Evolutionary conservation across 2,329 filamentous ascomycete genomes (phyloP).

Genomic region (Hypomyces rosellus): DNA sequence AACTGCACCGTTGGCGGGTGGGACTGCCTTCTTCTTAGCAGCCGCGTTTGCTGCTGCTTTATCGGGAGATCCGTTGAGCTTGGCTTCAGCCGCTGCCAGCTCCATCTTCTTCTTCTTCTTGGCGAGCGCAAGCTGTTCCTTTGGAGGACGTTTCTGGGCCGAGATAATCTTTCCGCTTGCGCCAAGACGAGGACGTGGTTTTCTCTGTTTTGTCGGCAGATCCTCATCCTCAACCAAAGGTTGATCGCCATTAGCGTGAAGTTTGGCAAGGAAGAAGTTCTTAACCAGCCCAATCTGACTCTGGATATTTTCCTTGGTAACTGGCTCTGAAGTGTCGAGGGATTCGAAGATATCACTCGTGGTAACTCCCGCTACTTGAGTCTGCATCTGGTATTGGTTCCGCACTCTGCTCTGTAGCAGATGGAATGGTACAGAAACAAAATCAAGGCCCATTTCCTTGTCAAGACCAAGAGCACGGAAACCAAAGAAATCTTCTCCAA

Average conservation of each 20-base stretch:
- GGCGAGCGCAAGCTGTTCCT: conserved; percentile 74
- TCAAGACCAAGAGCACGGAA: conserved; percentile 94
- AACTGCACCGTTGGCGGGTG: conserved; percentile 29
- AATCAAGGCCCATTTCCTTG: conserved; percentile 80
- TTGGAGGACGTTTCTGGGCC: conserved; percentile 73
- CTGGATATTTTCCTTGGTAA: conserved; percentile 71
- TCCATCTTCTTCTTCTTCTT: conserved; percentile 84
- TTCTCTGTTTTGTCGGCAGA: conserved; percentile 84
- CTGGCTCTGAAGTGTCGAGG: conserved; percentile 64
- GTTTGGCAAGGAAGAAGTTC: conserved; percentile 84
- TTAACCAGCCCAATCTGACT: conserved; percentile 81
- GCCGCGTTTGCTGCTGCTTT: conserved; percentile 34
- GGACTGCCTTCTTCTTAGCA: conserved; percentile 47
- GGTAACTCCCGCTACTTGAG: conserved; percentile 52
- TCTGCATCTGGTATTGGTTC: conserved; percentile 75
- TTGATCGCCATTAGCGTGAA: conserved; percentile 74
- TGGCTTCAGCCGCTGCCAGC: conserved; percentile 48
- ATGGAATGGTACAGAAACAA: conserved; percentile 87
- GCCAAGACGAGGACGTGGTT: conserved; percentile 56
- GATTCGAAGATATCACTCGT: conserved; percentile 58
- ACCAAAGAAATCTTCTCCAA: conserved; percentile 98
- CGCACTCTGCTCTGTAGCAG: conserved; percentile 87
- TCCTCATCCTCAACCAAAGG: conserved; percentile 92
- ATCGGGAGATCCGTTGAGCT: conserved; percentile 30
- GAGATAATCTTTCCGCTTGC: conserved; percentile 80